Base-by-base conservation (phyloP, 352 stramenopile genomes). In the Globisporangium mamillatum region DNA sequence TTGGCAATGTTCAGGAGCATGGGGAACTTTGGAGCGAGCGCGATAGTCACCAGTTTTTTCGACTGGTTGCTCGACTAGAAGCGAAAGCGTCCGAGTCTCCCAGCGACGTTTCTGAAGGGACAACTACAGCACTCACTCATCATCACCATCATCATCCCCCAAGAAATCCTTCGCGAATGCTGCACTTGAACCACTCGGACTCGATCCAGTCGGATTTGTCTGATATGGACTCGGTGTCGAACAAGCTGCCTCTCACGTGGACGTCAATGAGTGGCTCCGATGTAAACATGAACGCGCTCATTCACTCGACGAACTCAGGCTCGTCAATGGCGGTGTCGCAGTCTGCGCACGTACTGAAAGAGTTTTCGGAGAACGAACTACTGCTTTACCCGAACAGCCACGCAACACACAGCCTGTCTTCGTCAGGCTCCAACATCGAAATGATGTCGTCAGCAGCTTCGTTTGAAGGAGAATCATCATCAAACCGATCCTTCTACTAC, bases 121-220 rank as follows among this genome's bases (percentile, higher is more conserved):
- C 32, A 18, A 20, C 59, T 25, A 32, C 52, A 57, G 20, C 34
- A 20, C 41, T 20, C 38, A 10, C 27, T 29, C 27, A 66, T 24
- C 36, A 61, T 34, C 53, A 58, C 8, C 29, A 61, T 27, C 32
- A 61, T 24, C 56, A 62, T 25, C 56, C n/a, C n/a, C 56, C 56
- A 24, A 32, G 20, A 22, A 56, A 66, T n/a, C 46, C 55, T 7
- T 32, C 25, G 38, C 62, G 57, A 25, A 25, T 44, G 1, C 1
- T 64, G 41, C 29, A 59, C 8, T n/a, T 84, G 60, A 53, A 65
- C 3, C 76, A 73, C n/a, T 84, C 77, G 3, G 84, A 92, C 68
- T 92, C 86, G 12, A 77, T 91, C 58, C 84, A 91, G 67, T 93
- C 86, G 1, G 82, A 92, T 29, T 68, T 89, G 53, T 93, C 86